Evolutionary conservation across 192 early-diverging fungal genomes (phyloP).

Genomic region (Backusella psychrophila): DNA sequence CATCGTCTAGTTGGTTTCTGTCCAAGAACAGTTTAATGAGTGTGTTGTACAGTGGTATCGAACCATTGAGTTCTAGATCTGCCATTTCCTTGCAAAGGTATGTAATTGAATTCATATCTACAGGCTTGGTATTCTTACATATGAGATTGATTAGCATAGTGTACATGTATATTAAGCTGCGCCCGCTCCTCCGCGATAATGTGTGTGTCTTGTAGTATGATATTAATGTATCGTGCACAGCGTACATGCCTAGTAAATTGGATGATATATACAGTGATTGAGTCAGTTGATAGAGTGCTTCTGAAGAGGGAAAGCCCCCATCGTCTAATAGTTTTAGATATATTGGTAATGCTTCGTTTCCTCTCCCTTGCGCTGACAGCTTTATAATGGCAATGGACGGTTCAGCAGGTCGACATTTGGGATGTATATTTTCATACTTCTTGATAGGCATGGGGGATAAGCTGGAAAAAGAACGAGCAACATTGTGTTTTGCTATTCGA

Average conservation of each 20-base stretch:
- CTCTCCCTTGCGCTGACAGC: background rate
- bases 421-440: background rate
- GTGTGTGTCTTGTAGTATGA: background rate
- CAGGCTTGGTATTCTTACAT: background rate
- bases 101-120: constrained; percentile 10
- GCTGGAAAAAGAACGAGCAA: background rate
- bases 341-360: background rate
- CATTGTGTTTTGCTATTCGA: background rate
- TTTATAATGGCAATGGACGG: background rate
- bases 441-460: background rate
- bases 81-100: constrained; percentile 11
- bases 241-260: constrained; percentile 13
- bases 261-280: background rate
- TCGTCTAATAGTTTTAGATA: constrained; percentile 6
- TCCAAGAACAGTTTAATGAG: constrained; percentile 6
- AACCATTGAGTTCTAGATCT: background rate
- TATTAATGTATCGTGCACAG: constrained; percentile 4
- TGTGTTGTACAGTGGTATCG: constrained; percentile 7
- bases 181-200: background rate
- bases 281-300: constrained; percentile 18
- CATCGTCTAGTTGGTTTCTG: background rate
- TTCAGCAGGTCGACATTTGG: background rate
- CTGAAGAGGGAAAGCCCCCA: constrained; percentile 9
- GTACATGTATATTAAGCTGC: constrained; percentile 9
- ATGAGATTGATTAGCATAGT: constrained; percentile 20